phyloP scores from a whole-genome alignment of 2,329 filamentous ascomycete genomes.

The Balansia obtecta region DNA sequence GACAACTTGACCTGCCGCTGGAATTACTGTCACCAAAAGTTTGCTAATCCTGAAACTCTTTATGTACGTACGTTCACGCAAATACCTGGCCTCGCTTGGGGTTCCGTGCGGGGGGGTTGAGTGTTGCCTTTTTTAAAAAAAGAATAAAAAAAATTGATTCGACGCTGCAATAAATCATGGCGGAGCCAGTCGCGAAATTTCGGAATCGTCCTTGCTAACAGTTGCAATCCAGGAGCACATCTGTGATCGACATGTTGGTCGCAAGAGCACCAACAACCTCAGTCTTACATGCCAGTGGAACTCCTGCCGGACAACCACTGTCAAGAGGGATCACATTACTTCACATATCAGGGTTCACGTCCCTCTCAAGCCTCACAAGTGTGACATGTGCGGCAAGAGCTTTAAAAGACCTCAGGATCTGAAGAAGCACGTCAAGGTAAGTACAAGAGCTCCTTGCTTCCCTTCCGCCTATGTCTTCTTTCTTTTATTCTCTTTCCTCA shows the following conservation, averaged over 20 bases:
- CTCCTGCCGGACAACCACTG: slow-evolving; percentile 86
- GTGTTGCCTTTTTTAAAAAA: too few relatives aligned
- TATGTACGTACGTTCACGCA: slow-evolving; percentile 35
- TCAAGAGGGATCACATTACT: slow-evolving; percentile 98
- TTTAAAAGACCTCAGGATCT: slow-evolving; percentile 98
- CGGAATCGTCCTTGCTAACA: background rate
- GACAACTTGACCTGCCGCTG: slow-evolving; percentile 50
- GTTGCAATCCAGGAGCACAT: slow-evolving; percentile 68
- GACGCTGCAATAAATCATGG: background rate
- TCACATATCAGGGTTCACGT: slow-evolving; percentile 98
- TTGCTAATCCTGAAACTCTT: slow-evolving; percentile 42
- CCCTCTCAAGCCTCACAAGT: slow-evolving; percentile 98
- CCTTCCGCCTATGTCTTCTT: background rate
- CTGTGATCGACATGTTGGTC: slow-evolving; percentile 93
- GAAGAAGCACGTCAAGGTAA: slow-evolving; percentile 94
- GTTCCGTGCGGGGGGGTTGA: too few relatives aligned
- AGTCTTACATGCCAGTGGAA: slow-evolving; percentile 97
- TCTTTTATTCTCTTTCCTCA: background rate
- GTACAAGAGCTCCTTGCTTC: slow-evolving; percentile 4
- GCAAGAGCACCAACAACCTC: slow-evolving; percentile 98
- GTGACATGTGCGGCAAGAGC: slow-evolving; percentile 95
- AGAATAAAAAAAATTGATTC: background rate
- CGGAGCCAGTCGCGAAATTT: background rate
- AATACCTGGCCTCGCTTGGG: too few relatives aligned
- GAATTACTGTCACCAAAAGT: slow-evolving; percentile 47